Conservation (phyloP, 2,329 filamentous ascomycete genomes). For the Trichoderma sp. region DNA sequence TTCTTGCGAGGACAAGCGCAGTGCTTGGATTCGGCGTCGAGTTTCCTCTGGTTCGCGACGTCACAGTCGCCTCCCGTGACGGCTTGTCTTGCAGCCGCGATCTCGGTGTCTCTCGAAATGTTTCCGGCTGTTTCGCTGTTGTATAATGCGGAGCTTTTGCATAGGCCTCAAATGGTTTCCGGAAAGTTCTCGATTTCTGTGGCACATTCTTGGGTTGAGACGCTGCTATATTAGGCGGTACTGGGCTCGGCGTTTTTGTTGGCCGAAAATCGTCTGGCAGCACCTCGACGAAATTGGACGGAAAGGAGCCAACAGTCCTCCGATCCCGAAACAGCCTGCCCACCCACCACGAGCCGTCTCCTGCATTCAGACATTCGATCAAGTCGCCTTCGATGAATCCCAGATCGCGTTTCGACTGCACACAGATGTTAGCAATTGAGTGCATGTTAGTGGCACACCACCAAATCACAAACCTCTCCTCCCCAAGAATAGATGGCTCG, state of each 20-base stretch:
- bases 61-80: constrained; percentile 34
- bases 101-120: constrained; percentile 54
- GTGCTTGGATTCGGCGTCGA: constrained; percentile 28
- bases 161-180: constrained; percentile 70
- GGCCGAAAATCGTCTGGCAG: constrained; percentile 85
- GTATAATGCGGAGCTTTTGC: constrained; percentile 68
- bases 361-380: constrained; percentile 97
- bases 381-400: constrained; percentile 97
- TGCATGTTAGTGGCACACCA: background rate
- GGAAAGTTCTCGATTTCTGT: constrained; percentile 65
- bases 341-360: constrained; percentile 98
- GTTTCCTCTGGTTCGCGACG: constrained; percentile 31
- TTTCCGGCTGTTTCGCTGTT: constrained; percentile 63
- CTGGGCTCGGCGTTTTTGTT: constrained; percentile 62
- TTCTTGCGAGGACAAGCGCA: constrained; percentile 39
- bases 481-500: constrained; percentile 92
- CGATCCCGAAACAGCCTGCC: constrained; percentile 87
- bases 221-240: constrained; percentile 60
- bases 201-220: constrained; percentile 59
- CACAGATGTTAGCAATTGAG: constrained; percentile 33
- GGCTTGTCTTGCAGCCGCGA: constrained; percentile 41
- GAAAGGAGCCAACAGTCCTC: constrained; percentile 89
- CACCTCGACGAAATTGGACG: constrained; percentile 95
- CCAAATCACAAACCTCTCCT: constrained; percentile 65
- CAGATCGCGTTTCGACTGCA: constrained; percentile 83